A percentile compares a stretch with the other conserved stretches of the same genome.
Evolutionary conservation across 2,329 filamentous ascomycete species (phyloP).

Genomic region (Paecilomyces niveus): DNA sequence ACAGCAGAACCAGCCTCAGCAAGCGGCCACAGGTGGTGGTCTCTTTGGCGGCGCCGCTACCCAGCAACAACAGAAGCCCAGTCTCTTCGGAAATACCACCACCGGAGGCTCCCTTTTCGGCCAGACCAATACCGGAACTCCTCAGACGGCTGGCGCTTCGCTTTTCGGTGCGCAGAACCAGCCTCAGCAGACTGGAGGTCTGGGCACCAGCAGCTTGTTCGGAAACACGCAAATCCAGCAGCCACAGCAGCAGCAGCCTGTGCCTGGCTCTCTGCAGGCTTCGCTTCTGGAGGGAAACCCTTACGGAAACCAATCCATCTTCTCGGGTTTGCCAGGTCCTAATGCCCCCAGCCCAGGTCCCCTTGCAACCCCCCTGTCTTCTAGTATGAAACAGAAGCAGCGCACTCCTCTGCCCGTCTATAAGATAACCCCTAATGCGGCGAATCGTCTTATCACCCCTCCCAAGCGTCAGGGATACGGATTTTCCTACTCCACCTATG

Average conservation of each 20-base stretch:
- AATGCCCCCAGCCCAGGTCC: slow-evolving; percentile 69
- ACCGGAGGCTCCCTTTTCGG: slow-evolving; percentile 44
- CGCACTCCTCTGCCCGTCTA: slow-evolving; percentile 76
- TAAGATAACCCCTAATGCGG: slow-evolving; percentile 75
- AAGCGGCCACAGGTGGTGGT: slow-evolving; percentile 31
- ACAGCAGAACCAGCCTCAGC: slow-evolving; percentile 35
- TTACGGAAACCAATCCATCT: slow-evolving; percentile 82
- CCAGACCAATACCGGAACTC: slow-evolving; percentile 11
- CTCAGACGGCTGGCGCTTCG: slow-evolving; percentile 39
- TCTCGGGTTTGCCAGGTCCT: slow-evolving; percentile 62
- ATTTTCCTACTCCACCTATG: slow-evolving; percentile 88
- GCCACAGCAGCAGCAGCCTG: slow-evolving; percentile 46
- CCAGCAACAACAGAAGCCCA: slow-evolving; percentile 50
- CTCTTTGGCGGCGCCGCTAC: slow-evolving; percentile 39
- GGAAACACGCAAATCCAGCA: slow-evolving; percentile 44
- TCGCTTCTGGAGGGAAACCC: slow-evolving; percentile 79
- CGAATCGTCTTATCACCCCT: slow-evolving; percentile 72
- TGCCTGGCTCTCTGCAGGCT: slow-evolving; percentile 54
- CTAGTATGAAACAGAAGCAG: slow-evolving; percentile 68
- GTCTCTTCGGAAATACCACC: slow-evolving; percentile 45
- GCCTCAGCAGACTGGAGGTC: slow-evolving; percentile 24
- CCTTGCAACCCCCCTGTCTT: slow-evolving; percentile 79
- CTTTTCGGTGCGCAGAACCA: slow-evolving; percentile 47
- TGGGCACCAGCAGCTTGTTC: slow-evolving; percentile 42
- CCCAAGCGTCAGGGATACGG: slow-evolving; percentile 77